Evolutionary conservation across 2,329 filamentous ascomycete species (phyloP), one percentile per base, ranked within the genome.

Genomic region (Furcasterigmium furcatum): DNA sequence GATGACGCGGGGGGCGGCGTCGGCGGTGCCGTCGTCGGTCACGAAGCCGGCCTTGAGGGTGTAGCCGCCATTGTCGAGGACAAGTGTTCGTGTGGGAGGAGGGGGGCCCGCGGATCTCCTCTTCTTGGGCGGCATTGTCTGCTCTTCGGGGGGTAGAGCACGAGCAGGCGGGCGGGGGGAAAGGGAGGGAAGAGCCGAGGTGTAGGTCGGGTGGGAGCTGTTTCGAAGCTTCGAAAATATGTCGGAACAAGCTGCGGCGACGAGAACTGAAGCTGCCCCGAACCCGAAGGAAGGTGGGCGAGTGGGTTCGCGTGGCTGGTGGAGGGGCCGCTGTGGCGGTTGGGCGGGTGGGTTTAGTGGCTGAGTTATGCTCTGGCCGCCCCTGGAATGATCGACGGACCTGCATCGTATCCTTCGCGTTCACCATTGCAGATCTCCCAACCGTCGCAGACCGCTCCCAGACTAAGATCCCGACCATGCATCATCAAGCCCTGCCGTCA

Each of bases 51-150:
- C 91, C 71, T 99, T 99, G 64, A 99, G 80, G 7, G 85, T 91
- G 67, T 88, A 86, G 36, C 86, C 91, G 62, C 94, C 94, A 71
- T 97, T 96, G 71, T 99, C 94, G 59, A 99, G 76, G 38, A 99
- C 78, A 44, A 99, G 83, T 0, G 91, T 96, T 47, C 73, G 79
- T 2, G 74, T 61, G 0, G 85, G 84, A 8, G 80, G 69, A 20
- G 73, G 61, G 4, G 78, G 69, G 38, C 71, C 69, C 6, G 73
- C 63, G 14, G 72, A 62, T 44, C 80, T 80, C 41, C 74, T 68
- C 62, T 80, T 85, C 32, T 38, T 43, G 32, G 29, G 29, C 30
- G 41, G 29, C 41, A 43, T 43, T 8, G 41, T 12, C 16, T 10
- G 18, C 30, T 34, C 30, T 8, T 34, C 30, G 30, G 30, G n/a